Evolutionary conservation across 768 basidiomycete genomes (phyloP), one percentile per base, ranked within the genome.

Genomic region (Coprinellus micaceus): DNA sequence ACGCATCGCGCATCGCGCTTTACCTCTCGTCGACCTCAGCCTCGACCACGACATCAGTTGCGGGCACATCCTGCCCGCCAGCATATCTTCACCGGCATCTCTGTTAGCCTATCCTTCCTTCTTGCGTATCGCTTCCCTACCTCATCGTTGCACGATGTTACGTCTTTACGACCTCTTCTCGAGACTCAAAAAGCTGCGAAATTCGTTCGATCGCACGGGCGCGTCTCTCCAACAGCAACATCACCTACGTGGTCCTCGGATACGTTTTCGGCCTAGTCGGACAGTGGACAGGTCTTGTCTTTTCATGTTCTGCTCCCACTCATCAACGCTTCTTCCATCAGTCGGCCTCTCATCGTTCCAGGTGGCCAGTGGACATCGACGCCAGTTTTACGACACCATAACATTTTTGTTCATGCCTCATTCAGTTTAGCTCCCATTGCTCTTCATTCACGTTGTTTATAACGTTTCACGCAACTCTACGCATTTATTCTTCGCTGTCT

Each of bases 61-160:
- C 48, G 48, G 28, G 15, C 30, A 28, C 22, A n/a, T 19, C 28
- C 21, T 33, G 15, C 17, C 21, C 24, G 48, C n/a, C 43, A 46
- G 58, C 66, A 63, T 69, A 66, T 64, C 33, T 33, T 13, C n/a
- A n/a, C 33, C 33, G 33, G 33, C 33, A 33, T 33, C 60, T 67
- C 64, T 61, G 60, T 62, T 53, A 47, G 56, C 61, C 52, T 53
- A 58, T 52, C 56, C 45, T 6, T 13, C 45, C 53, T 55, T 48
- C 55, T 58, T 48, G 37, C 54, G 41, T 54, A 47, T 41, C 28
- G 24, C 47, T 56, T 58, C 60, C 30, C 54, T 56, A 57, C 69
- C 63, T 61, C 71, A 75, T 70, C 65, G 61, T 71, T 73, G 69
- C 69, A 75, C 68, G 70, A 71, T 70, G 66, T 67, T 53, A 50